phyloP scores from a whole-genome alignment of 257 asterid species.

The Salvia miltiorrhiza region DNA sequence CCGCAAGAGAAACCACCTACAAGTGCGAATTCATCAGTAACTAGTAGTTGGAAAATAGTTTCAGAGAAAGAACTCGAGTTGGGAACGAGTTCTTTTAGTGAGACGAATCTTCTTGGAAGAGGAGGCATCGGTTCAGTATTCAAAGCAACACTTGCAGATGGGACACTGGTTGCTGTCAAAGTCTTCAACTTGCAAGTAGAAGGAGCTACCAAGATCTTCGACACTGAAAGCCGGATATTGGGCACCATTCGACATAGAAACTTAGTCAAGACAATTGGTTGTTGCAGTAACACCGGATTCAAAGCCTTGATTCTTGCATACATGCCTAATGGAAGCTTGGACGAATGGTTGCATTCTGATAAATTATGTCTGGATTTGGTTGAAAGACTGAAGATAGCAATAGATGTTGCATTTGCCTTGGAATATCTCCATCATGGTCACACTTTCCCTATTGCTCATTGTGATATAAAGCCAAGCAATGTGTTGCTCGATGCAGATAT shows the following conservation, averaged over 20 bases:
- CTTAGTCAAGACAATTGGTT: background rate
- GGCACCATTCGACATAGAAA: background rate
- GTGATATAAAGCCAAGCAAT: constrained; percentile 1
- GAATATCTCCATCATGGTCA: background rate
- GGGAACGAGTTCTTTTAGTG: constrained; percentile 25
- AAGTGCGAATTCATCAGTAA: background rate
- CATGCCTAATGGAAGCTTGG: background rate
- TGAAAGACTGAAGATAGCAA: background rate
- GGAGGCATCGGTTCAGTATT: background rate
- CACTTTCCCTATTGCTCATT: background rate
- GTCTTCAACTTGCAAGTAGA: background rate
- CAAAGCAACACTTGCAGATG: background rate
- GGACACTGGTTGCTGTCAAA: background rate
- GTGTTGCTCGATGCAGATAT: background rate
- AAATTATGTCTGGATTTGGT: background rate
- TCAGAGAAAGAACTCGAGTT: constrained; percentile 11
- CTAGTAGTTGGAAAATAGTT: background rate
- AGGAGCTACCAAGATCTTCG: background rate
- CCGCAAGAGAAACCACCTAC: background rate
- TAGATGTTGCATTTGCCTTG: background rate
- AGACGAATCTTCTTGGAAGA: constrained; percentile 6
- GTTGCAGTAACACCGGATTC: background rate
- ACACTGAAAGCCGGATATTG: background rate
- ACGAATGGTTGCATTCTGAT: background rate
- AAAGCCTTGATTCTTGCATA: background rate